Percentiles rank a stretch among this genome's conserved stretches.
Conservation (phyloP, 176 grass and related monocot genomes). For the Oryza brachyantha region DNA sequence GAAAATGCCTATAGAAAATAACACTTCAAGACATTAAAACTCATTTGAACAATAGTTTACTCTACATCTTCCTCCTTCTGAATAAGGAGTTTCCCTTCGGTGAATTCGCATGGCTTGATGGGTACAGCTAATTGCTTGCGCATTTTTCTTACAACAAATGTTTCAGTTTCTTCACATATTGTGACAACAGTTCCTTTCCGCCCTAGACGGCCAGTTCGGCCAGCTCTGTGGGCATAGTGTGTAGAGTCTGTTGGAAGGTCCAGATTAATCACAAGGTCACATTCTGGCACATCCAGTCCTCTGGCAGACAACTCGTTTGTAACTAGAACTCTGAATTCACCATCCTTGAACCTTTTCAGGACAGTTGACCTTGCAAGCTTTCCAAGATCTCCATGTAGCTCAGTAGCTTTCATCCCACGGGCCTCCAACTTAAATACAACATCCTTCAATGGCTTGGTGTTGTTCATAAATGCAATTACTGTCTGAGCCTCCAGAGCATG, state of each 20-base stretch:
- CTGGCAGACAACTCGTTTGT: slow-evolving; percentile 89
- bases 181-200: slow-evolving; percentile 78
- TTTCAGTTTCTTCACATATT: slow-evolving; percentile 83
- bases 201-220: slow-evolving; percentile 80
- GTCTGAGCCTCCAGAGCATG: slow-evolving; percentile 71
- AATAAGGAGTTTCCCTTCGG: slow-evolving; percentile 46
- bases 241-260: slow-evolving; percentile 89
- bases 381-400: slow-evolving; percentile 83
- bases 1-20: background rate
- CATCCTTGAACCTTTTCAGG: slow-evolving; percentile 79
- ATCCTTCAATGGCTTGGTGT: slow-evolving; percentile 91
- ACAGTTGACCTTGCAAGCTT: slow-evolving; percentile 85
- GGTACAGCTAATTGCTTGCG: slow-evolving; percentile 60
- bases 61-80: slow-evolving; percentile 57
- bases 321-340: slow-evolving; percentile 83
- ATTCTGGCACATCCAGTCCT: slow-evolving; percentile 87
- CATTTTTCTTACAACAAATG: slow-evolving; percentile 91
- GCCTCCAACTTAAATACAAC: slow-evolving; percentile 93
- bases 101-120: slow-evolving; percentile 57
- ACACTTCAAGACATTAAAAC: background rate
- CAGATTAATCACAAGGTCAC: slow-evolving; percentile 94
- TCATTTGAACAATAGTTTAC: background rate
- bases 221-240: slow-evolving; percentile 91
- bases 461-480: slow-evolving; percentile 94
- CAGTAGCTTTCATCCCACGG: slow-evolving; percentile 75